Evolutionary conservation across 1,139 yeast genomes (phyloP).

Genomic region (Candida neerlandica): DNA sequence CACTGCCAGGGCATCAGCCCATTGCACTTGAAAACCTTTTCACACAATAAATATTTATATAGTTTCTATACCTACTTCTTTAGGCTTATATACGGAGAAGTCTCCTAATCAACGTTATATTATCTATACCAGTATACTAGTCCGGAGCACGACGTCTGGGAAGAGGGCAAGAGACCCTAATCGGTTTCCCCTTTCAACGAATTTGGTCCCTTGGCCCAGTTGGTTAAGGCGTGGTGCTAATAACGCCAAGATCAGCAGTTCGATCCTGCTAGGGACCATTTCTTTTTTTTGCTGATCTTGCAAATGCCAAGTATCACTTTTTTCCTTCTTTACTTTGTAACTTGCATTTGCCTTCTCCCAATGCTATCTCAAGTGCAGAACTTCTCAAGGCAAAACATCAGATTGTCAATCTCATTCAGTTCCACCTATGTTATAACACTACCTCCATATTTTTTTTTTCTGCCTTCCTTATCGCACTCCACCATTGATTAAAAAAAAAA

Average conservation of each 20-base stretch:
- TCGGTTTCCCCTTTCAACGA: not conserved
- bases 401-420: too few relatives aligned
- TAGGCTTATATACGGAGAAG: too few relatives aligned
- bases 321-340: not conserved
- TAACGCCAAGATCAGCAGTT: conserved; percentile 83
- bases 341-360: not conserved
- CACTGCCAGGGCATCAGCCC: too few relatives aligned
- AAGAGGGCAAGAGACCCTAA: too few relatives aligned
- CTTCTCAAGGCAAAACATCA: not conserved
- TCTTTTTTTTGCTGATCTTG: conserved; percentile 13
- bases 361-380: not conserved
- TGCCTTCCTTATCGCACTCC: not conserved
- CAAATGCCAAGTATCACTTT: too few relatives aligned
- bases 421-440: not conserved
- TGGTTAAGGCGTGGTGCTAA: conserved; percentile 92
- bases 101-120: too few relatives aligned
- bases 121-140: too few relatives aligned
- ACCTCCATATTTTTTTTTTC: not conserved
- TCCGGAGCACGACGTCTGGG: too few relatives aligned
- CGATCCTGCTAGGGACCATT: conserved; percentile 86
- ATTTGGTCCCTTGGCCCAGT: conserved; percentile 81
- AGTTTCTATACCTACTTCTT: too few relatives aligned
- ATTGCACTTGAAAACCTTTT: too few relatives aligned
- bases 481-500: not conserved
- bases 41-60: too few relatives aligned